Evolutionary conservation across 371 early-diverging fungal genomes (phyloP), one percentile per base, ranked within the genome.

Genomic region (Blakeslea trispora): DNA sequence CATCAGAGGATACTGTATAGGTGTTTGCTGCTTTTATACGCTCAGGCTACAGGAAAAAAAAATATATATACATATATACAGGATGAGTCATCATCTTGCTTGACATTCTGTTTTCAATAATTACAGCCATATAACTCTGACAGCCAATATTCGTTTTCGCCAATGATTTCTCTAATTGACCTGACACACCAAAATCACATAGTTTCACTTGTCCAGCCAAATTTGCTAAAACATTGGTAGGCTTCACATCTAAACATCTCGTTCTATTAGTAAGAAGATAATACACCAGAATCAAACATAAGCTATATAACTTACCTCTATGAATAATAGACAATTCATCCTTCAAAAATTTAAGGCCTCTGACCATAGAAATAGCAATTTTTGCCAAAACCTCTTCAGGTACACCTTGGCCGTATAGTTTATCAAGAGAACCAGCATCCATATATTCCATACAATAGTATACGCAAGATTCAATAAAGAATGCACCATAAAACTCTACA

Each of bases 401-500:
- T 0, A 90, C 84, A 28, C 94, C 94, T 32, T 82, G 81, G 9
- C 83, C 82, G 63, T 93, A 92, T 39, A 97, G 69, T 44, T 87
- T 85, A 61, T 97, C 96, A 46, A 97, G 72, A 14, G 94, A 94
- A 35, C 96, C 96, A 42, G 84, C 91, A 69, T 97, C 97, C 97
- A 97, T 97, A 71, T 86, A 95, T 73, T 90, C 92, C 89, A 89
- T 91, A 69, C 94, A 95, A 68, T 93, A 92, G 67, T 94, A 97
- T 0, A 95, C 96, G 68, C 92, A 92, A n/a, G 90, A 88, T 66
- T 96, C 96, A 56, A 92, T 87, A 63, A 95, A 94, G 77, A 96
- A 97, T 1, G 97, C 97, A n/a, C 97, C 97, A 75, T 97, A 97
- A 65, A 96, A 97, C 48, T 95, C 95, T 31, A 97, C 93, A 74